Conservation (phyloP, 23 red algal genomes). For the Cyanidium caldarium region DNA sequence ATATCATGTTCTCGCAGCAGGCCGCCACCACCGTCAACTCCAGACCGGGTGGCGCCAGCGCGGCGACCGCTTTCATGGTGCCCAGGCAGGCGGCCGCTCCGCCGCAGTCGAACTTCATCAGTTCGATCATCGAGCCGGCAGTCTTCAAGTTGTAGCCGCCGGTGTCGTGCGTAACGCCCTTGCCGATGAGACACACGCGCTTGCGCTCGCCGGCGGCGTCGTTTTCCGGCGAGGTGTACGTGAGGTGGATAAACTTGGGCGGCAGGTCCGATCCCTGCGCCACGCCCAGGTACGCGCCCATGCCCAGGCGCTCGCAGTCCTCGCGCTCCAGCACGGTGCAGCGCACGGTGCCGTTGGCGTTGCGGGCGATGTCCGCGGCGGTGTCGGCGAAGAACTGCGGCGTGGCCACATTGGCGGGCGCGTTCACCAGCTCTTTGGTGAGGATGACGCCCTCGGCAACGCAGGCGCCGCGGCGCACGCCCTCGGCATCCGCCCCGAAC, state of each 20-base stretch:
- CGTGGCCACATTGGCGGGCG: conserved; percentile 72
- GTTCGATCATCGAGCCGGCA: conserved; percentile 57
- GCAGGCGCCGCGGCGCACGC: neutral
- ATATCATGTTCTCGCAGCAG: conserved; percentile 80
- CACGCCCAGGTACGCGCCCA: conserved; percentile 85
- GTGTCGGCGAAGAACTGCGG: conserved; percentile 54
- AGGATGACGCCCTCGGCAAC: conserved; percentile 8
- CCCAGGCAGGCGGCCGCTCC: conserved; percentile 64
- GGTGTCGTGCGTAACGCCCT: conserved; percentile 81
- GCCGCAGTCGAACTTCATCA: conserved; percentile 99
- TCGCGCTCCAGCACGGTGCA: conserved; percentile 53
- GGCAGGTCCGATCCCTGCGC: conserved; percentile 53
- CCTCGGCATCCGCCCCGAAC: neutral
- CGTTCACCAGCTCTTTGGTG: conserved; percentile 63
- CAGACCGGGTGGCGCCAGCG: conserved; percentile 53
- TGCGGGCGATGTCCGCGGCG: conserved; percentile 30
- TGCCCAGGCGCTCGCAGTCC: conserved; percentile 69
- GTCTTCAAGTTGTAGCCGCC: conserved; percentile 96
- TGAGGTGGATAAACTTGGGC: conserved; percentile 98
- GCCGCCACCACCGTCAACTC: conserved; percentile 91
- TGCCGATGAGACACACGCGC: conserved; percentile 78
- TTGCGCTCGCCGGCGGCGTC: conserved; percentile 30
- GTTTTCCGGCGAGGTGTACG: conserved; percentile 32
- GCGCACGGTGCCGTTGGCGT: conserved; percentile 9
- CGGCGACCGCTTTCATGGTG: conserved; percentile 54